A percentile compares a stretch with the other conserved stretches of the same genome.
These are phyloP conservation scores for Tetrapyrgos nigripes DNA, from an alignment of 1,284 basidiomycete species.

Conservation along the genomic window DNA sequence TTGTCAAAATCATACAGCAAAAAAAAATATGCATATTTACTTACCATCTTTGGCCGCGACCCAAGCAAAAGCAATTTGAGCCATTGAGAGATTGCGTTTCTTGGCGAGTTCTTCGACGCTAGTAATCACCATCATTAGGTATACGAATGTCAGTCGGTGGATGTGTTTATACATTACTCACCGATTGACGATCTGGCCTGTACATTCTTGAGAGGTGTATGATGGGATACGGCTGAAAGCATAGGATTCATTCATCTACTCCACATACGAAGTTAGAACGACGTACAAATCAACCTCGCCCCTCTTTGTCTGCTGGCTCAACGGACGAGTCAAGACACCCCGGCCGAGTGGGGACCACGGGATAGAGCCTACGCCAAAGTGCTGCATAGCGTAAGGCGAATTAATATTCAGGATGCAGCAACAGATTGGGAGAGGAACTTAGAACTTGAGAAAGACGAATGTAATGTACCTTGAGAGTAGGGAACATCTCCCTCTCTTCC, in stretches of 20 bases:
- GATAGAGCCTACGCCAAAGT: conserved; percentile 46
- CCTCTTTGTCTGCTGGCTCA: conserved; percentile 39
- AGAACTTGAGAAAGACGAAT: background rate
- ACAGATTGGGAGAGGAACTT: background rate
- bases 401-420: too few species aligned
- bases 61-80: conserved; percentile 69
- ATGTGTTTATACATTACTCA: conserved; percentile 18
- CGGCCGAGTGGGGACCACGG: conserved; percentile 58
- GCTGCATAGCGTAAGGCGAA: conserved; percentile 21
- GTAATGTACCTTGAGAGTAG: conserved; percentile 49
- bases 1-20: background rate
- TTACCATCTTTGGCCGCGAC: conserved; percentile 44
- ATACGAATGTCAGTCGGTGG: background rate
- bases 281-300: conserved; percentile 39
- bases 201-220: conserved; percentile 10
- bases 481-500: conserved; percentile 74
- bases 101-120: conserved; percentile 62
- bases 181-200: conserved; percentile 34
- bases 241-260: background rate
- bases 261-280: background rate
- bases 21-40: conserved; percentile 5
- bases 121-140: background rate
- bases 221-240: background rate
- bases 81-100: conserved; percentile 58
- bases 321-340: conserved; percentile 51